These are phyloP conservation scores for Penicillium soppii DNA, from an alignment of 495 filamentous ascomycete genomes.

Conservation along the genomic window DNA sequence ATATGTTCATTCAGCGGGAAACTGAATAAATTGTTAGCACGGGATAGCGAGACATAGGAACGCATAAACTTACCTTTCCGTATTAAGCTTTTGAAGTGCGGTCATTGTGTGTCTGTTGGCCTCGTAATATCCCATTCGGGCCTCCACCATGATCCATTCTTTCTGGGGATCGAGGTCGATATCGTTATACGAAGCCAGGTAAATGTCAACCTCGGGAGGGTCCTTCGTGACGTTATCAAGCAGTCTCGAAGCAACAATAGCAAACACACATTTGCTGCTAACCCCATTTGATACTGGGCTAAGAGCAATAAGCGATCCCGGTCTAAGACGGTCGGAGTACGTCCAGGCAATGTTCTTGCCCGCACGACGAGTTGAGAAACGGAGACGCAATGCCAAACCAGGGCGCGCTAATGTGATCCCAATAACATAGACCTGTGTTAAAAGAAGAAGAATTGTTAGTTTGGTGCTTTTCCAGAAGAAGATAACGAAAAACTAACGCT, in stretches of 20 bases:
- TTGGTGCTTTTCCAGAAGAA: neutral
- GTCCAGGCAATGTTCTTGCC: constrained; percentile 73
- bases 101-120: constrained; percentile 67
- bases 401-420: constrained; percentile 59
- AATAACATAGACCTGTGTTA: constrained; percentile 60
- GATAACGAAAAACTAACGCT: constrained; percentile 46
- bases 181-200: constrained; percentile 62
- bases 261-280: constrained; percentile 63
- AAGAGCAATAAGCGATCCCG: constrained; percentile 70
- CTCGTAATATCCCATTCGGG: constrained; percentile 70
- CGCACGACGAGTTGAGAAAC: constrained; percentile 67
- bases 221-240: constrained; percentile 58
- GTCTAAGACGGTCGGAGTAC: constrained; percentile 68
- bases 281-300: constrained; percentile 66
- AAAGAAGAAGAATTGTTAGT: neutral
- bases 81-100: constrained; percentile 69
- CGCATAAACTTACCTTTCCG: constrained; percentile 51
- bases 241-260: constrained; percentile 70
- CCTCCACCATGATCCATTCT: constrained; percentile 79
- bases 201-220: constrained; percentile 74
- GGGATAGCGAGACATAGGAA: constrained; percentile 14
- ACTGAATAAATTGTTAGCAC: constrained; percentile 24
- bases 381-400: constrained; percentile 65
- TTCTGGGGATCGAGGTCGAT: constrained; percentile 65
- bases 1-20: constrained; percentile 65